phyloP scores from a whole-genome alignment of 345 rosid species.

The Arabis alpina region DNA sequence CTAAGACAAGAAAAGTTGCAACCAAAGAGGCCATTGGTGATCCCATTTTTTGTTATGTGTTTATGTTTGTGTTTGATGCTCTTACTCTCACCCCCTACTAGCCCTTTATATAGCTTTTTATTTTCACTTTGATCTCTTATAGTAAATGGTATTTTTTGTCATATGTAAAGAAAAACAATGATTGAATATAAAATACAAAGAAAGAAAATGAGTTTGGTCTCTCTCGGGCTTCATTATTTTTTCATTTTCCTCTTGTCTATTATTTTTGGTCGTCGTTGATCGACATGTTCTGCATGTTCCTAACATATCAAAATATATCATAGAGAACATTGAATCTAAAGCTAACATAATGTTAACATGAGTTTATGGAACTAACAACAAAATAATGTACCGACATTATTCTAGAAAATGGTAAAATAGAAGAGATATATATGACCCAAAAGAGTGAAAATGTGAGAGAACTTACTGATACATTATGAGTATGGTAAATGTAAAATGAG shows the following conservation, averaged over 20 bases:
- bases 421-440: not conserved
- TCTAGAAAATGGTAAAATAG: not conserved
- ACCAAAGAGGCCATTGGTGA: conserved; percentile 56
- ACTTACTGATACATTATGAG: not conserved
- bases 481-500: conserved; percentile 2
- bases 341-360: not conserved
- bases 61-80: conserved; percentile 42
- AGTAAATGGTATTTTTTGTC: conserved; percentile 27
- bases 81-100: conserved; percentile 20
- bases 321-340: conserved; percentile 27
- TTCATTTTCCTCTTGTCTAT: conserved; percentile 4
- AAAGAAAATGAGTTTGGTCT: conserved; percentile 15
- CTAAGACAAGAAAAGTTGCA: conserved; percentile 51
- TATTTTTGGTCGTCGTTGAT: conserved; percentile 34
- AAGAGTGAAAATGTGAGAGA: not conserved
- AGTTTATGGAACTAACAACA: not conserved
- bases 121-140: conserved; percentile 9
- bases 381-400: not conserved
- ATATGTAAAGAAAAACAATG: not conserved
- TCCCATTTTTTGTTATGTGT: conserved; percentile 45
- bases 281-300: conserved; percentile 36
- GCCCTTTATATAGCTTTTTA: conserved; percentile 64
- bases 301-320: conserved; percentile 21
- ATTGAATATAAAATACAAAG: conserved; percentile 24
- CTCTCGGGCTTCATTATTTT: conserved; percentile 27